Conservation (phyloP, 768 basidiomycete species). For the Mycena polygramma region DNA sequence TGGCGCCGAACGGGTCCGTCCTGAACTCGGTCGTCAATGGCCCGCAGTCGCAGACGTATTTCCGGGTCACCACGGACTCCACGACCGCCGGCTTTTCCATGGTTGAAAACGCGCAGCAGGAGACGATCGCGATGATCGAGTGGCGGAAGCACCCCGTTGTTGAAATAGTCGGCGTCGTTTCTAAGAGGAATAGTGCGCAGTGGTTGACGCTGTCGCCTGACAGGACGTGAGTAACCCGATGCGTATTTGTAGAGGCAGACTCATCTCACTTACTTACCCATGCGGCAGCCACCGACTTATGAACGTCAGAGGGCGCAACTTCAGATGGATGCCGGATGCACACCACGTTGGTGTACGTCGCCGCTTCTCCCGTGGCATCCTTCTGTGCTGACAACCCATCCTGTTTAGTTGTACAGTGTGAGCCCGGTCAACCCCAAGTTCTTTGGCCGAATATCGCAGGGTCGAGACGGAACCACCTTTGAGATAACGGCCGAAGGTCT, state of each 20-base stretch:
- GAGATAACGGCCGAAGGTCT: constrained; percentile 32
- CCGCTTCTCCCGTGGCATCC: too few relatives aligned
- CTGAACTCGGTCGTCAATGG: constrained; percentile 55
- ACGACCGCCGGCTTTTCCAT: constrained; percentile 49
- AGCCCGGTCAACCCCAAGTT: constrained; percentile 24
- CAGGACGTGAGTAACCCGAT: constrained; percentile 43
- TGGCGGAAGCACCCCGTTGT: constrained; percentile 50
- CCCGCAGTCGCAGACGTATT: constrained; percentile 52
- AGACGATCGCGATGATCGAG: constrained; percentile 52
- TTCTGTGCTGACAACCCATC: neutral
- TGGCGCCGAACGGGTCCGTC: constrained; percentile 48
- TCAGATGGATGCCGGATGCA: constrained; percentile 30
- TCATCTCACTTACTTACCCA: neutral
- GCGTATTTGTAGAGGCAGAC: neutral
- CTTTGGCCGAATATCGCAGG: constrained; percentile 24
- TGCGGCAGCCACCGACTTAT: constrained; percentile 25
- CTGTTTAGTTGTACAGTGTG: constrained; percentile 25
- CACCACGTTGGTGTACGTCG: constrained; percentile 22
- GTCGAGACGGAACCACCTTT: constrained; percentile 14
- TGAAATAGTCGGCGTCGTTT: constrained; percentile 49
- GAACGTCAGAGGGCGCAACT: constrained; percentile 20
- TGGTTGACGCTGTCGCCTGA: constrained; percentile 56
- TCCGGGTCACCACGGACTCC: constrained; percentile 53
- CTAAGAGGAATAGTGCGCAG: constrained; percentile 48
- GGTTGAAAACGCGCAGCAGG: constrained; percentile 49